Base-by-base conservation (phyloP, 1,139 yeast genomes). In the Candida neerlandica region DNA sequence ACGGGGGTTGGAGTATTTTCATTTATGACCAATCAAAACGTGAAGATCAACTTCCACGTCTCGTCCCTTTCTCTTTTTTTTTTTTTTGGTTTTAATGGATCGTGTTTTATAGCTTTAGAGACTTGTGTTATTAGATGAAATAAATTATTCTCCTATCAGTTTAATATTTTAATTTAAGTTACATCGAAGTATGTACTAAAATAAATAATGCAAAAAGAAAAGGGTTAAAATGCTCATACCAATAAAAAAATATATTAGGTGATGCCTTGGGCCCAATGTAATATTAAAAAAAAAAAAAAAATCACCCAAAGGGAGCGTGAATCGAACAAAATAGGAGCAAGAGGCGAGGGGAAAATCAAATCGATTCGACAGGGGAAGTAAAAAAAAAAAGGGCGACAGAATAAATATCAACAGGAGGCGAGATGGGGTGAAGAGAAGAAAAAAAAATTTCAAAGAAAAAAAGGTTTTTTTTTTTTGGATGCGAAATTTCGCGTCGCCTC, bases 401-500 rank as follows among this genome's bases (percentile, higher is more conserved):
- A 15, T 15, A 30, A 30, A 30, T n/a, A 7, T 7, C 14, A 30
- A 30, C 37, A 33, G 18, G 23, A 34, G 18, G 23, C 11, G 23
- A 16, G n/a, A 10, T 16, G n/a, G 23, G 19, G n/a, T n/a, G n/a
- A n/a, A 1, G 19, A 18, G 10, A 34, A 34, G 10, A 18, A 34
- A 18, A 34, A 34, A 34, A 34, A 34, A 12, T 10, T n/a, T n/a
- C 37, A n/a, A 33, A n/a, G 18, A 33, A 16, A 33, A 33, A 33
- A 33, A 33, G 18, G 33, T 14, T n/a, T 33, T 33, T n/a, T n/a
- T 37, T 39, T 14, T 39, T 39, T 39, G 42, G 42, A 39, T 39
- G 42, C 42, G 42, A 39, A 39, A 39, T 39, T 26, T 39, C 42
- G 42, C 42, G 42, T 39, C 42, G 33, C n/a, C 4, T 12, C 21